Evolutionary conservation across 192 early-diverging fungal species (phyloP).

Genomic region (Coemansia sp.): DNA sequence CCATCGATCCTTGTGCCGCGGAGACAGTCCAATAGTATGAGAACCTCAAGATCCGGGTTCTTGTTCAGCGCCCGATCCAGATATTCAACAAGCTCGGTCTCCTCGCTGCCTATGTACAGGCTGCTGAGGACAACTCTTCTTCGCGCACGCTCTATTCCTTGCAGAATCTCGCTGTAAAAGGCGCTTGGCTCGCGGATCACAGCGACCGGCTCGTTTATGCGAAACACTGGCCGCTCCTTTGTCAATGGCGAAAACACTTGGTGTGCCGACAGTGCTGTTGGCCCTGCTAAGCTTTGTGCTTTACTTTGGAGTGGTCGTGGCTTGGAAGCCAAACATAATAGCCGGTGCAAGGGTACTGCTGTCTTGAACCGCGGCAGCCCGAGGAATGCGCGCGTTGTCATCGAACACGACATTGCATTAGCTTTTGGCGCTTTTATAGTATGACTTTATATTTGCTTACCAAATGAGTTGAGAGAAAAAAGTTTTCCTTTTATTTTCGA

Average conservation of each 20-base stretch:
- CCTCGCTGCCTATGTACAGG: constrained; percentile 85
- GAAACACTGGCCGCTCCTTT: constrained; percentile 40
- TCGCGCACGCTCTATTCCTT: constrained; percentile 70
- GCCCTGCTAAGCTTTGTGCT: not conserved
- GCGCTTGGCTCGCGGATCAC: constrained; percentile 59
- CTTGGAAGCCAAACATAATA: not conserved
- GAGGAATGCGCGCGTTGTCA: not conserved
- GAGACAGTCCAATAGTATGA: constrained; percentile 86
- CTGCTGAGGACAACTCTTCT: constrained; percentile 81
- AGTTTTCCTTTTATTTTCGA: not conserved
- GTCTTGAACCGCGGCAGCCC: not conserved
- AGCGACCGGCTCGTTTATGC: constrained; percentile 38
- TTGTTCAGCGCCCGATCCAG: constrained; percentile 62
- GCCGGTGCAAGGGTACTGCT: not conserved
- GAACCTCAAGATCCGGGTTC: constrained; percentile 61
- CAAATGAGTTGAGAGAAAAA: not conserved
- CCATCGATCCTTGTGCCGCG: constrained; percentile 73
- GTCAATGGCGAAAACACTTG: constrained; percentile 38
- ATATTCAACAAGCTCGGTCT: constrained; percentile 70
- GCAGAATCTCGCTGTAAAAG: constrained; percentile 58
- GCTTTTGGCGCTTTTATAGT: not conserved
- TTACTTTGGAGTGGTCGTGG: not conserved
- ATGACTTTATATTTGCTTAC: not conserved
- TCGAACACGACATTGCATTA: not conserved
- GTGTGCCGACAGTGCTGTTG: constrained; percentile 18